These are phyloP conservation scores for Cutaneotrichosporon spelunceum DNA, from an alignment of 1,284 basidiomycete species.

Conservation along the genomic window DNA sequence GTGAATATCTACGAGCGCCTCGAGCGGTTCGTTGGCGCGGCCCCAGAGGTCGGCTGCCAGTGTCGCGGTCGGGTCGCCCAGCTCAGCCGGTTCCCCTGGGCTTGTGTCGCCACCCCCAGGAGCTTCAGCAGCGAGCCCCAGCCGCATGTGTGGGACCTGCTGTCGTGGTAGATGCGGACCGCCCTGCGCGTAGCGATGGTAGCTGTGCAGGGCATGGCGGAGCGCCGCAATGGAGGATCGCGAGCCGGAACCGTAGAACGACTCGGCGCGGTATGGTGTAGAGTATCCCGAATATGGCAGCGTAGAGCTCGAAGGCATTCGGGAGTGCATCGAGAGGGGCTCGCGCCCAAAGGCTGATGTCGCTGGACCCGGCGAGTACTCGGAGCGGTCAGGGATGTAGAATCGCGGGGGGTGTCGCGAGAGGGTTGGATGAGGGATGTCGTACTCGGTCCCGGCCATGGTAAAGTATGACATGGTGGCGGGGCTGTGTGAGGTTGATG, in stretches of 20 bases:
- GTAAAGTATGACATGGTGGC: slow-evolving; percentile 24
- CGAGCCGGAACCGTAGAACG: slow-evolving; percentile 18
- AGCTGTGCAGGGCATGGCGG: slow-evolving; percentile 25
- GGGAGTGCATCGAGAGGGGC: slow-evolving; percentile 21
- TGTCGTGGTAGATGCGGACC: slow-evolving; percentile 7
- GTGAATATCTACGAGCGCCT: slow-evolving; percentile 45
- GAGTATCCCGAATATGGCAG: slow-evolving; percentile 15
- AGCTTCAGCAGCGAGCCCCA: neutral
- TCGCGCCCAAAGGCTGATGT: slow-evolving; percentile 12
- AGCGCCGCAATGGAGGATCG: slow-evolving; percentile 23
- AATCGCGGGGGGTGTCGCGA: slow-evolving; percentile 27
- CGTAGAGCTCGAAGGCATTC: slow-evolving; percentile 14
- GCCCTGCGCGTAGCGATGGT: slow-evolving; percentile 16
- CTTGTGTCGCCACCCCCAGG: neutral
- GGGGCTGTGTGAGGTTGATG: neutral
- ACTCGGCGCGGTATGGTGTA: slow-evolving; percentile 16
- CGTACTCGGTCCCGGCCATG: slow-evolving; percentile 20
- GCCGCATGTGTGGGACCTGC: neutral
- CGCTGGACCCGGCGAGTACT: slow-evolving; percentile 18
- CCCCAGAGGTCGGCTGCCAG: slow-evolving; percentile 14
- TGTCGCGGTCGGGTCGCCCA: slow-evolving; percentile 3
- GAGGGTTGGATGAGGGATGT: slow-evolving; percentile 26
- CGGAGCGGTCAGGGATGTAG: slow-evolving; percentile 26
- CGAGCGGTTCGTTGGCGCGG: slow-evolving; percentile 28
- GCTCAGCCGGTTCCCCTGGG: slow-evolving; percentile 4